These are phyloP conservation scores for Begonia masoniana DNA, from an alignment of 306 rosid species.

Conservation along the genomic window DNA sequence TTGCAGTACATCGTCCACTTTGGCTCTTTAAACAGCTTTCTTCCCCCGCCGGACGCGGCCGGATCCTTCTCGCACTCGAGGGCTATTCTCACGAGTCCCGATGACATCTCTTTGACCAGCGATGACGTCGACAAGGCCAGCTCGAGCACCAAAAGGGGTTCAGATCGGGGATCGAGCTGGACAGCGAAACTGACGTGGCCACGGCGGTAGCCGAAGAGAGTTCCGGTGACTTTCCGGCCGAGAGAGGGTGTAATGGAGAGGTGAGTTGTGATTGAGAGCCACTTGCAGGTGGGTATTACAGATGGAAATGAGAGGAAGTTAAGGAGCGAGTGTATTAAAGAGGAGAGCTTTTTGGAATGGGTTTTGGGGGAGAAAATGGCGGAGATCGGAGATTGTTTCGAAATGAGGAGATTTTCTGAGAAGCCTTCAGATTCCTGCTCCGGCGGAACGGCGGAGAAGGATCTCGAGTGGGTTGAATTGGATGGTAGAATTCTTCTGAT, in stretches of 20 bases:
- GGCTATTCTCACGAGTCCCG: constrained; percentile 79
- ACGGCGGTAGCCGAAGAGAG: constrained; percentile 83
- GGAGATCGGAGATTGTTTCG: constrained; percentile 21
- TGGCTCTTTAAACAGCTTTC: constrained; percentile 59
- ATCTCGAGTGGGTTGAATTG: constrained; percentile 1
- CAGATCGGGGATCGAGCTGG: constrained; percentile 62
- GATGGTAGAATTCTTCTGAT: constrained; percentile 17
- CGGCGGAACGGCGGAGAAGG: constrained; percentile 4
- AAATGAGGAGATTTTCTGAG: constrained; percentile 34
- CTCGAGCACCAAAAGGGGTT: constrained; percentile 54
- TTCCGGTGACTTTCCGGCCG: constrained; percentile 68
- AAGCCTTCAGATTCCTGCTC: constrained; percentile 11
- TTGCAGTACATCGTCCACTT: constrained; percentile 85
- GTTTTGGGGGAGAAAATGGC: constrained; percentile 1
- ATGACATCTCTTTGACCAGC: constrained; percentile 79
- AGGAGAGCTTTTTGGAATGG: constrained; percentile 25
- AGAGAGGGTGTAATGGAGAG: constrained; percentile 39
- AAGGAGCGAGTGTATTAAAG: constrained; percentile 48
- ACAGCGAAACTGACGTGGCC: constrained; percentile 81
- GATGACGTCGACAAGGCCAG: constrained; percentile 77
- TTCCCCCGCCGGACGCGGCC: background rate
- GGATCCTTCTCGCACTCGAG: constrained; percentile 46
- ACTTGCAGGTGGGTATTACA: constrained; percentile 42
- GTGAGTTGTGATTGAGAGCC: constrained; percentile 49
- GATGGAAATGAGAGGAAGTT: constrained; percentile 46